Evolutionary conservation across 768 basidiomycete species (phyloP).

Genomic region (Lactifluus piperatus): DNA sequence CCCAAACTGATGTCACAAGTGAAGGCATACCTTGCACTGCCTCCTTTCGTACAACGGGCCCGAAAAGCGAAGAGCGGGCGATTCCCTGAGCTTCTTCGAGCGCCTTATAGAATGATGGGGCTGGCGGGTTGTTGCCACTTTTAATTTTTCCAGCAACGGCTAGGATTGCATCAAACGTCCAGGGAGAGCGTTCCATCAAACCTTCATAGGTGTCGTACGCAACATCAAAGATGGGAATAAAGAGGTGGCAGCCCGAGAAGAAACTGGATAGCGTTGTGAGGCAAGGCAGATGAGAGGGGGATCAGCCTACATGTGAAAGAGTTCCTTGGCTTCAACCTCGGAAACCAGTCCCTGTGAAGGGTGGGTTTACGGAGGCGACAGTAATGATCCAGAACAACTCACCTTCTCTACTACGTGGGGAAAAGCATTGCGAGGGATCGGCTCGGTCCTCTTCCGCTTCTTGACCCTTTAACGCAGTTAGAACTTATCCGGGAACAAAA

Average conservation of each 20-base stretch:
- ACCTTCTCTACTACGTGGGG: slow-evolving; percentile 88
- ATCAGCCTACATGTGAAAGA: slow-evolving; percentile 74
- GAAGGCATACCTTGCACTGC: slow-evolving; percentile 70
- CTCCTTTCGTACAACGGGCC: slow-evolving; percentile 89
- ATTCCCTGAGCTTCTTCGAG: slow-evolving; percentile 95
- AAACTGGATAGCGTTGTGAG: slow-evolving; percentile 47
- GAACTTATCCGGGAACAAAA: background rate
- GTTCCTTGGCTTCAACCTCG: slow-evolving; percentile 79
- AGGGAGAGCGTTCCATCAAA: slow-evolving; percentile 86
- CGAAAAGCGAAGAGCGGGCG: slow-evolving; percentile 87
- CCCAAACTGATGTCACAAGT: background rate
- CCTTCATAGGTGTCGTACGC: slow-evolving; percentile 89
- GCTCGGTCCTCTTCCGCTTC: slow-evolving; percentile 79
- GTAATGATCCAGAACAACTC: background rate
- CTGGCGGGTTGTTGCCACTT: slow-evolving; percentile 80
- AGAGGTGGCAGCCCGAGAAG: slow-evolving; percentile 93
- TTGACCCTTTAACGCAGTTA: slow-evolving; percentile 43
- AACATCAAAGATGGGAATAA: slow-evolving; percentile 93
- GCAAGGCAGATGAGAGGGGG: background rate
- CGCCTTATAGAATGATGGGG: slow-evolving; percentile 81
- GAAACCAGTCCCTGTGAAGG: slow-evolving; percentile 64
- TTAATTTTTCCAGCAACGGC: slow-evolving; percentile 90
- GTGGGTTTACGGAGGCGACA: background rate
- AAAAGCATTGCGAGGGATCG: slow-evolving; percentile 77
- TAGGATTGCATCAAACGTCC: slow-evolving; percentile 91